phyloP scores from a whole-genome alignment of 495 filamentous ascomycete species.

The Podospora fimiseda region DNA sequence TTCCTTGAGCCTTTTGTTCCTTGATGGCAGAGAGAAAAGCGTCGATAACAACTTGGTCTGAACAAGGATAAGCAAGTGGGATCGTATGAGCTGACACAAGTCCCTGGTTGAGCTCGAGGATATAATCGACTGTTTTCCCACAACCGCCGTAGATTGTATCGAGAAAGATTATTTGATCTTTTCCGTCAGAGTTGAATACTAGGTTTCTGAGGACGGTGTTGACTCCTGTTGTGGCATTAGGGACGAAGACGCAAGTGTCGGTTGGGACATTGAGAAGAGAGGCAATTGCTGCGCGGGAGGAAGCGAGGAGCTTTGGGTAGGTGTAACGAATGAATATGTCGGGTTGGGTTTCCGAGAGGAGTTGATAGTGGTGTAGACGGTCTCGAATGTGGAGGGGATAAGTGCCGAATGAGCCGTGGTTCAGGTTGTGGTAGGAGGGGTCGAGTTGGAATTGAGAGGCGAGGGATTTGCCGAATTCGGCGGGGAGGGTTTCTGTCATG shows the following conservation, averaged over 20 bases:
- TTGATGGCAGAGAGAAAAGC: constrained; percentile 46
- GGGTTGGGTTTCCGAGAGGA: constrained; percentile 54
- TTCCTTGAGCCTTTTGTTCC: constrained; percentile 35
- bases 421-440: constrained; percentile 63
- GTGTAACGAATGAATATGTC: constrained; percentile 68
- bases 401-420: constrained; percentile 83
- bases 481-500: neutral
- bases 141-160: constrained; percentile 71
- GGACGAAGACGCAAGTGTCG: constrained; percentile 65
- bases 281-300: constrained; percentile 59
- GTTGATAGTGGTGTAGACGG: constrained; percentile 52
- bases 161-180: constrained; percentile 63
- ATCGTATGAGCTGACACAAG: constrained; percentile 33
- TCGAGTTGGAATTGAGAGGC: constrained; percentile 67
- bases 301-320: constrained; percentile 52
- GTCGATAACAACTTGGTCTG: constrained; percentile 50
- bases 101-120: constrained; percentile 50
- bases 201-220: constrained; percentile 75
- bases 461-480: constrained; percentile 47
- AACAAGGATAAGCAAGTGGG: constrained; percentile 47
- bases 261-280: constrained; percentile 53
- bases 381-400: constrained; percentile 56
- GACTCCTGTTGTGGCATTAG: constrained; percentile 74
- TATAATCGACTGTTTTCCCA: constrained; percentile 60
- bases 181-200: constrained; percentile 40